Evolutionary conservation across 1,284 basidiomycete genomes (phyloP).

Genomic region (Apiotrichum brassicae): DNA sequence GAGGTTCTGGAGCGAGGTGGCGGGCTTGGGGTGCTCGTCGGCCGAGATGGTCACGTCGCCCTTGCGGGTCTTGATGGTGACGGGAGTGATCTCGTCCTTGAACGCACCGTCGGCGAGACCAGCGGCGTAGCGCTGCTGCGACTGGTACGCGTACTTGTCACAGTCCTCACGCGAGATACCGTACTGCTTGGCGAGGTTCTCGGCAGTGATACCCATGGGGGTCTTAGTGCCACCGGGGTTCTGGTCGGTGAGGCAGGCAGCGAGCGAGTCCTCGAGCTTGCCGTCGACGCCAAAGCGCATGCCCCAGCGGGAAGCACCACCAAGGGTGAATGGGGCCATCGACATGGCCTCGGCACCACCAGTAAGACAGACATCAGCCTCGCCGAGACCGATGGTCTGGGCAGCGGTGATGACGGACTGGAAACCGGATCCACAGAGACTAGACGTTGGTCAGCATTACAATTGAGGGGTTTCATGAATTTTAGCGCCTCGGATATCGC

Average conservation of each 20-base stretch:
- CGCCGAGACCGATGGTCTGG: conserved; percentile 52
- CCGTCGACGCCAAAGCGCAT: conserved; percentile 49
- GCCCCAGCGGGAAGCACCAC: conserved; percentile 46
- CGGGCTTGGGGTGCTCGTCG: conserved; percentile 53
- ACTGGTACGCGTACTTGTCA: conserved; percentile 54
- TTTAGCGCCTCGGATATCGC: neutral
- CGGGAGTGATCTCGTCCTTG: conserved; percentile 51
- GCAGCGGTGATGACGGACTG: conserved; percentile 53
- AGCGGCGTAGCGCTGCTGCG: conserved; percentile 53
- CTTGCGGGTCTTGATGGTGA: conserved; percentile 47
- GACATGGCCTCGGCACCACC: conserved; percentile 55
- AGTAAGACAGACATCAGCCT: conserved; percentile 52
- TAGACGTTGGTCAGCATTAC: conserved; percentile 12
- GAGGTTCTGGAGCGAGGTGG: conserved; percentile 48
- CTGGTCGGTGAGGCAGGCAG: conserved; percentile 51
- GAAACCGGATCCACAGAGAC: conserved; percentile 54
- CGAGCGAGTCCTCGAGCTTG: conserved; percentile 54
- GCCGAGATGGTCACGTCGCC: conserved; percentile 36
- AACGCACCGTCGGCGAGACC: conserved; percentile 52
- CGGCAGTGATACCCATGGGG: conserved; percentile 54
- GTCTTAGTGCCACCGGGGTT: conserved; percentile 49
- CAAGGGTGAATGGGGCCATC: conserved; percentile 50
- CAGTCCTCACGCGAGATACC: conserved; percentile 52
- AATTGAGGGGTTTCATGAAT: neutral
- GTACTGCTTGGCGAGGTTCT: conserved; percentile 53